These are phyloP conservation scores for Zasmidium angulare DNA, from an alignment of 2,329 filamentous ascomycete genomes.

Conservation along the genomic window DNA sequence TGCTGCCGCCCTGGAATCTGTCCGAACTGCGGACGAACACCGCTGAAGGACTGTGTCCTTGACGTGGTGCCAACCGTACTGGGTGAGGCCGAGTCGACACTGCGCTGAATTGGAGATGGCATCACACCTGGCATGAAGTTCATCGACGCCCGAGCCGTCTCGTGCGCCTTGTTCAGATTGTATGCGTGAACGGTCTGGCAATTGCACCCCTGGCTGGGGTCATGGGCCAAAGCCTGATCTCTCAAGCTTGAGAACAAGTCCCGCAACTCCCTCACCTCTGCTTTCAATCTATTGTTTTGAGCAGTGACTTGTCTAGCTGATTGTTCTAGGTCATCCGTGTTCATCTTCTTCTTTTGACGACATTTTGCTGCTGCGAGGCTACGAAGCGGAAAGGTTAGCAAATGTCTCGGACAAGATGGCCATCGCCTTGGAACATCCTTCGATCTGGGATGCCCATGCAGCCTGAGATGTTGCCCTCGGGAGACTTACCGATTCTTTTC, in stretches of 20 bases:
- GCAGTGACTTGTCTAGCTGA: conserved; percentile 41
- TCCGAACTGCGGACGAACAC: neutral
- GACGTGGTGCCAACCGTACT: conserved; percentile 10
- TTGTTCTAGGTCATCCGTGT: conserved; percentile 52
- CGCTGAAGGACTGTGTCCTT: conserved; percentile 20
- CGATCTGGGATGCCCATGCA: too few species aligned
- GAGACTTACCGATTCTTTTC: too few species aligned
- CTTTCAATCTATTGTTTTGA: conserved; percentile 32
- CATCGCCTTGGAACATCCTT: too few species aligned
- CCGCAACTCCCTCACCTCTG: conserved; percentile 34
- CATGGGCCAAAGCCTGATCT: conserved; percentile 34
- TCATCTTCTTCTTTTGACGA: conserved; percentile 66
- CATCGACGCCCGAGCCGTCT: conserved; percentile 22
- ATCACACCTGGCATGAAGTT: conserved; percentile 12
- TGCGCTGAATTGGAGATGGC: conserved; percentile 23
- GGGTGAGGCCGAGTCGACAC: conserved; percentile 18
- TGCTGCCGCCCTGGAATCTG: conserved; percentile 8
- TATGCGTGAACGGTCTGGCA: conserved; percentile 35
- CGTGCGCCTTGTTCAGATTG: conserved; percentile 33
- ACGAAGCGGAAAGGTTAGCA: too few species aligned
- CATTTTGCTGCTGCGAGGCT: conserved; percentile 72
- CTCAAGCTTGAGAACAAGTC: conserved; percentile 34
- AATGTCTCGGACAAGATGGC: too few species aligned
- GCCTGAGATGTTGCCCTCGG: too few species aligned
- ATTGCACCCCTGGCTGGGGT: conserved; percentile 30